A percentile compares a stretch with the other conserved stretches of the same genome.
These are phyloP conservation scores for Aspergillus felis DNA, from an alignment of 2,329 filamentous ascomycete genomes.

Conservation along the genomic window DNA sequence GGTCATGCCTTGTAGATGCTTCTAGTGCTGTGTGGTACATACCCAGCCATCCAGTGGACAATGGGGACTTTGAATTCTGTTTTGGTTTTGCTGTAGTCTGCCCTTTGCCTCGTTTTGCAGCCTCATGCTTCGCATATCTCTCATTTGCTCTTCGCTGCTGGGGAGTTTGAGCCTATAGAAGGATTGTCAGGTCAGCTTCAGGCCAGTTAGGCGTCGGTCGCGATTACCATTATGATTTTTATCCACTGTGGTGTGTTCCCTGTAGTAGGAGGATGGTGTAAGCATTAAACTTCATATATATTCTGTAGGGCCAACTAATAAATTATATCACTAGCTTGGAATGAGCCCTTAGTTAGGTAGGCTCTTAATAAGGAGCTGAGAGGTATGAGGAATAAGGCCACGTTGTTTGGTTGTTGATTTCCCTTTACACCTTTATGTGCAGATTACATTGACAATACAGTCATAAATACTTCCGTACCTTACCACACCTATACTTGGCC, in stretches of 20 bases:
- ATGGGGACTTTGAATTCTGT: slow-evolving; percentile 50
- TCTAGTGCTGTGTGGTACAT: slow-evolving; percentile 31
- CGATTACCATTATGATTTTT: background rate
- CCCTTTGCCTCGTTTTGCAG: slow-evolving; percentile 57
- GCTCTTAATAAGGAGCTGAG: background rate
- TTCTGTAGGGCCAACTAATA: background rate
- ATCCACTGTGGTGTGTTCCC: background rate
- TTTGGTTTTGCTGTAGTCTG: slow-evolving; percentile 44
- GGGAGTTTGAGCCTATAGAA: slow-evolving; percentile 57
- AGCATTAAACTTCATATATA: background rate
- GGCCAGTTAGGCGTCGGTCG: background rate
- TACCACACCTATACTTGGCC: no score
- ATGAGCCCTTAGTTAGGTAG: background rate
- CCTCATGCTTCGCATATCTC: slow-evolving; percentile 56
- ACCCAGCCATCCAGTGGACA: slow-evolving; percentile 59
- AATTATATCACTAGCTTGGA: background rate
- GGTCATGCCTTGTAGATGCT: background rate
- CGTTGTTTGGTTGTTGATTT: slow-evolving; percentile 3
- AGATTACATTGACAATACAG: background rate
- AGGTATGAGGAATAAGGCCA: slow-evolving; percentile 11
- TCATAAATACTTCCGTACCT: background rate
- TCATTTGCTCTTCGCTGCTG: slow-evolving; percentile 63
- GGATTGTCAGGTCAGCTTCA: background rate
- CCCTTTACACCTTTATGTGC: background rate
- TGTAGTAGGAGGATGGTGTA: background rate